Evolutionary conservation across 2,329 filamentous ascomycete species (phyloP), one percentile per base, ranked within the genome.

Genomic region (Thielaviopsis euricoi): DNA sequence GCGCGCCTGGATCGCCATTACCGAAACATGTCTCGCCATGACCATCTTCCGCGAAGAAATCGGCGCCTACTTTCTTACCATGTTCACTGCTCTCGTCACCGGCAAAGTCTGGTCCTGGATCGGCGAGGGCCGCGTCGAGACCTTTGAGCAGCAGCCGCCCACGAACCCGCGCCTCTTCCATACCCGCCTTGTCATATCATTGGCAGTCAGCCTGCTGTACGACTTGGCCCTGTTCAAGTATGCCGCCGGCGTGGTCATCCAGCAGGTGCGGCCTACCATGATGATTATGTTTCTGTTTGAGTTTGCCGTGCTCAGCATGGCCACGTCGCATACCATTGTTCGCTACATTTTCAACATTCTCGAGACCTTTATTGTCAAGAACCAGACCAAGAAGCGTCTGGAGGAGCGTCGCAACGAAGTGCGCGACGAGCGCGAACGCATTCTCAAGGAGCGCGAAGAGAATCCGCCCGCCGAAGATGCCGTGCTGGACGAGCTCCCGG

Each of bases 241-340:
- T 69, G 85, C 86, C 60, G 77, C 95, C 61, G 80, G 83, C 26
- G 88, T 86, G 0, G 90, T 97, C 33, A 82, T 96, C 54, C 83
- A 87, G 59, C 84, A 94, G 67, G 88, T 91, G 1, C 79, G 86
- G n/a, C 89, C 91, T 0, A 93, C 94, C 60, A 97, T 98, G 87
- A 98, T 97, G 89, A 89, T 98, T 62, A 97, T 98, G 89, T 98
- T 98, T 66, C 82, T 94, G 6, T 98, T 98, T 65, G 93, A 98
- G 69, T 97, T 97, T 67, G 90, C 91, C 43, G 83, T 98, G 50
- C 73, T 97, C 61, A 78, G 82, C 2, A 85, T 94, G 10, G 84
- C 83, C 55, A 95, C 91, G 0, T 75, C 82, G 56, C 89, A 91
- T 53, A 95, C 89, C 0, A 78, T 81, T 1, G 75, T 82, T 57